A percentile compares a stretch with the other conserved stretches of the same genome.
These are phyloP conservation scores for Hypoxylon sp. DNA, from an alignment of 2,329 filamentous ascomycete genomes.

Conservation along the genomic window DNA sequence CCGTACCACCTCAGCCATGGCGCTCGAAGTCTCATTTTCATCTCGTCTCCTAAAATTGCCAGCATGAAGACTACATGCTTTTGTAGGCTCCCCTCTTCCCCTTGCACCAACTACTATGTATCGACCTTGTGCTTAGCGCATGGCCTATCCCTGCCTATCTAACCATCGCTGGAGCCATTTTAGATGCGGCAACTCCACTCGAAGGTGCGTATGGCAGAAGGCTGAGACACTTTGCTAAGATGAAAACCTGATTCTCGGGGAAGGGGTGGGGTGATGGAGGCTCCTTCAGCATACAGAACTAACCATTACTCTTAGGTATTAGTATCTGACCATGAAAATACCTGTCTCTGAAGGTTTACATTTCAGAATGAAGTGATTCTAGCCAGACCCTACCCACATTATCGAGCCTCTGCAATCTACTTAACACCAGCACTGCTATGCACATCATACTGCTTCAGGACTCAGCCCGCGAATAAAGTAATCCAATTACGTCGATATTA, in stretches of 20 bases:
- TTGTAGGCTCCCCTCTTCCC: constrained; percentile 1
- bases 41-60: constrained; percentile 23
- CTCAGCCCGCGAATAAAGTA: not conserved
- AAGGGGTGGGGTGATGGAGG: constrained; percentile 4
- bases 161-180: not conserved
- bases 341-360: not conserved
- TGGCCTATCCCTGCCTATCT: constrained; percentile 5
- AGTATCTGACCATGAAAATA: not conserved
- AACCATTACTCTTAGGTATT: not conserved
- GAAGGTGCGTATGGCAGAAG: not conserved
- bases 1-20: constrained; percentile 13
- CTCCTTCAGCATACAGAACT: not conserved
- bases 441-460: not conserved
- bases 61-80: not conserved
- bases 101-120: constrained; percentile 4
- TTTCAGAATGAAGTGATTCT: not conserved
- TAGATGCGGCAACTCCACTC: not conserved
- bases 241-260: constrained; percentile 4
- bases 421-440: not conserved
- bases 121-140: not conserved
- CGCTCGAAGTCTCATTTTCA: constrained; percentile 27
- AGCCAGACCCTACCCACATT: too few relatives aligned
- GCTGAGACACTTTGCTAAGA: constrained; percentile 4
- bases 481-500: not conserved
- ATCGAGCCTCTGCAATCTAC: not conserved